These are phyloP conservation scores for Heterobasidion irregulare DNA, from an alignment of 1,284 basidiomycete species.

Conservation along the genomic window DNA sequence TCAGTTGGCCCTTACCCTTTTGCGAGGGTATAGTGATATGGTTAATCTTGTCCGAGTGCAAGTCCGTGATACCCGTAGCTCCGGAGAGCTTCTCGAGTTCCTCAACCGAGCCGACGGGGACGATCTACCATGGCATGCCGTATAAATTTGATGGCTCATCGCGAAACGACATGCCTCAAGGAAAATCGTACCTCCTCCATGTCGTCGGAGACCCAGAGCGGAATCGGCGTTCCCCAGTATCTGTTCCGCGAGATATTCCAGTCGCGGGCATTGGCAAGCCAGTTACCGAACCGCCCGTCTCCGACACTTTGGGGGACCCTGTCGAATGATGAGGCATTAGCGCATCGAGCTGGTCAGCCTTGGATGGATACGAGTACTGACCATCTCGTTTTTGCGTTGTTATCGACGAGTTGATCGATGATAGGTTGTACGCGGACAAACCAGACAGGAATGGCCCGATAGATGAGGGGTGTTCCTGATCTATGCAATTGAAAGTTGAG, in stretches of 20 bases:
- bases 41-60: constrained; percentile 95
- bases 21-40: constrained; percentile 94
- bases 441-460: constrained; percentile 96
- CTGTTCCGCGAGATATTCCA: constrained; percentile 99
- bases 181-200: constrained; percentile 65
- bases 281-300: constrained; percentile 93
- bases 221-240: constrained; percentile 99
- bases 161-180: constrained; percentile 7
- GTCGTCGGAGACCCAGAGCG: constrained; percentile 94
- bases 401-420: constrained; percentile 80
- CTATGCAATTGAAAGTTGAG: constrained; percentile 27
- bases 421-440: constrained; percentile 88
- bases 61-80: constrained; percentile 78
- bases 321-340: constrained; percentile 1
- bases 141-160: neutral
- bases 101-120: constrained; percentile 83
- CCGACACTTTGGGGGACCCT: constrained; percentile 91
- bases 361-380: constrained; percentile 21
- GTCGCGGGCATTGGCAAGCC: constrained; percentile 95
- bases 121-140: constrained; percentile 42
- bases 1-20: constrained; percentile 82
- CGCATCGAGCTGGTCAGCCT: neutral
- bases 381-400: constrained; percentile 93
- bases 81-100: constrained; percentile 89
- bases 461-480: constrained; percentile 92